Percentiles rank a stretch among this genome's conserved stretches.
Evolutionary conservation across 2,329 filamentous ascomycete genomes (phyloP).

Genomic region (Beauveria varroae): DNA sequence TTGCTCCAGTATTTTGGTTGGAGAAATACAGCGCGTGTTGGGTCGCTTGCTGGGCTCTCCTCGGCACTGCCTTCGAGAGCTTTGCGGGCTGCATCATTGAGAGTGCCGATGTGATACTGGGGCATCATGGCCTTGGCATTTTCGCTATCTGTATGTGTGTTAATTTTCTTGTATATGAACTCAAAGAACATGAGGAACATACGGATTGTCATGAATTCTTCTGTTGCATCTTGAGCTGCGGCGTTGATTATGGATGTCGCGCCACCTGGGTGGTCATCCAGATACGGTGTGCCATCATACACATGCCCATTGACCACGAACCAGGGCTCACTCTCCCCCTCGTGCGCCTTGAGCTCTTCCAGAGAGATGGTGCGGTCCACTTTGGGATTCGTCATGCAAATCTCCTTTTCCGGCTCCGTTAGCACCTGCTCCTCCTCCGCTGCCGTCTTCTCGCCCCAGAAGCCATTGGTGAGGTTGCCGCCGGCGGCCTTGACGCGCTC

Average conservation of each 20-base stretch:
- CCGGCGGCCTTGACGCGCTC: constrained; percentile 77
- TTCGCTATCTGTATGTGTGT: constrained; percentile 60
- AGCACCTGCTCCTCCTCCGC: constrained; percentile 29
- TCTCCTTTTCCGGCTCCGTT: constrained; percentile 51
- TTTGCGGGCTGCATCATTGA: constrained; percentile 51
- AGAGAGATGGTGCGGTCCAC: constrained; percentile 57
- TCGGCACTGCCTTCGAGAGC: constrained; percentile 40
- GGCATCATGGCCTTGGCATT: constrained; percentile 89
- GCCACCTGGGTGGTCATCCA: constrained; percentile 79
- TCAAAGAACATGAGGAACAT: constrained; percentile 31
- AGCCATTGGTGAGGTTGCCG: constrained; percentile 71
- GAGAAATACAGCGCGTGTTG: constrained; percentile 57
- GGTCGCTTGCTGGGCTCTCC: constrained; percentile 26
- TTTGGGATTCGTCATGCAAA: constrained; percentile 68
- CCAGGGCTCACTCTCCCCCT: constrained; percentile 62
- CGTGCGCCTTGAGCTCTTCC: constrained; percentile 64
- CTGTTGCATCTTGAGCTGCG: constrained; percentile 73
- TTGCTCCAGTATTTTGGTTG: constrained; percentile 67
- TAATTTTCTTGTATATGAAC: not conserved
- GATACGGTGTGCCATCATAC: constrained; percentile 75
- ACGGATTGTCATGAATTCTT: constrained; percentile 92
- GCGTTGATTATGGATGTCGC: constrained; percentile 76
- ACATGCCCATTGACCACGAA: constrained; percentile 85
- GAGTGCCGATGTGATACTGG: constrained; percentile 72
- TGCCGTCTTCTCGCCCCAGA: constrained; percentile 69